Conservation (phyloP, 768 basidiomycete species). For the Leccinum broughii region DNA sequence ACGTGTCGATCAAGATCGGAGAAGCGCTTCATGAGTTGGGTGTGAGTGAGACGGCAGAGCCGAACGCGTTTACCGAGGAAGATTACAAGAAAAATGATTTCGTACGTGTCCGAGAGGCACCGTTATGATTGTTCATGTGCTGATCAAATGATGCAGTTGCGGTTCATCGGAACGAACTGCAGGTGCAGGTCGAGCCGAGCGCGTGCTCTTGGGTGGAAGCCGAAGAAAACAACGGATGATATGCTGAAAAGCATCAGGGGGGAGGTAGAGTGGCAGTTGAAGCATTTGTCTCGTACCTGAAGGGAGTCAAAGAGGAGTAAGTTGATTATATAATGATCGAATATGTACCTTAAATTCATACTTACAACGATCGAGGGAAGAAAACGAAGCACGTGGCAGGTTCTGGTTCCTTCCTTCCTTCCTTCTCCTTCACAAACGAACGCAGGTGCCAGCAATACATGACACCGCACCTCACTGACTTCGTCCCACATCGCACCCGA, state of each 20-base stretch:
- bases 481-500: not conserved
- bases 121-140: not conserved
- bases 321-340: not conserved
- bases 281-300: not conserved
- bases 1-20: constrained; percentile 45
- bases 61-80: constrained; percentile 42
- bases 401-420: not conserved
- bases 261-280: constrained; percentile 25
- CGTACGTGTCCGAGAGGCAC: constrained; percentile 6
- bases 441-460: not conserved
- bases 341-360: not conserved
- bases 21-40: constrained; percentile 27
- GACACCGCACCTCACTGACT: constrained; percentile 3
- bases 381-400: not conserved
- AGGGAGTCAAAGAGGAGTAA: no score
- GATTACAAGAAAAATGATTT: constrained; percentile 11
- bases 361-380: not conserved
- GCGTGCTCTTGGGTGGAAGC: constrained; percentile 30
- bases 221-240: constrained; percentile 33
- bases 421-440: not conserved
- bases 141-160: constrained; percentile 13
- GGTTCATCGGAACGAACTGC: constrained; percentile 25
- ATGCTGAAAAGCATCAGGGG: constrained; percentile 19
- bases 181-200: constrained; percentile 19
- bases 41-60: constrained; percentile 26